Base-by-base conservation (phyloP, 1,139 yeast genomes). In the Chernovozyma aurita region DNA sequence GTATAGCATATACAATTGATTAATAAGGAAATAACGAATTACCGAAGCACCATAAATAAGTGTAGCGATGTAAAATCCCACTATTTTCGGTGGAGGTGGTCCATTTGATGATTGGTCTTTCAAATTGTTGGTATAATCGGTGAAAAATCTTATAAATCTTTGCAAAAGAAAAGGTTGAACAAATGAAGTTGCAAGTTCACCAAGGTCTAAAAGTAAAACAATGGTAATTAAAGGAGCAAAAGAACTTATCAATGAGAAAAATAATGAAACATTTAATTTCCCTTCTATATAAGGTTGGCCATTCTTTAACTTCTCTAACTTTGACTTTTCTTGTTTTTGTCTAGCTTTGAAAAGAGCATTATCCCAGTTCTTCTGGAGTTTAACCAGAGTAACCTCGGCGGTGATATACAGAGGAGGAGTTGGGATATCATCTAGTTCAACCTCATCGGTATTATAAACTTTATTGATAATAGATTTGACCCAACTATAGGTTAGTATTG, bases 401-500 rank as follows among this genome's bases (percentile, higher is more conserved):
- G 30, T 24, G 24, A 39, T 16, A 9, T 27, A 30, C 4, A 12
- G 22, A 37, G 35, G 44, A 18, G 28, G 30, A 33, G 20, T 41
- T 18, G 59, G 57, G 24, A 57, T 42, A 22, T 59, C 61, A 1
- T 50, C 41, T 7, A 48, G 42, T 14, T 41, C 44, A n/a, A 57
- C 52, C 20, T 48, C 48, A 20, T 49, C 52, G 3, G 54, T 47
- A 2, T 40, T 34, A 40, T 56, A 48, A 18, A 59, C 55, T 14
- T 45, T 38, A 4, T 44, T 34, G 31, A 62, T 54, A 22, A 55
- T 42, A 1, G 61, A 59, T 26, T 53, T 50, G 30, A 57, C 46
- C 53, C 57, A 62, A 17, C 44, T 40, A 37, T 55, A 59, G 3
- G 64, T 50, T 30, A 58, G 36, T 11, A 40, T 33, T 3, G 56